These are phyloP conservation scores for Penicillium sp. DNA, from an alignment of 2,329 filamentous ascomycete species.

Conservation along the genomic window DNA sequence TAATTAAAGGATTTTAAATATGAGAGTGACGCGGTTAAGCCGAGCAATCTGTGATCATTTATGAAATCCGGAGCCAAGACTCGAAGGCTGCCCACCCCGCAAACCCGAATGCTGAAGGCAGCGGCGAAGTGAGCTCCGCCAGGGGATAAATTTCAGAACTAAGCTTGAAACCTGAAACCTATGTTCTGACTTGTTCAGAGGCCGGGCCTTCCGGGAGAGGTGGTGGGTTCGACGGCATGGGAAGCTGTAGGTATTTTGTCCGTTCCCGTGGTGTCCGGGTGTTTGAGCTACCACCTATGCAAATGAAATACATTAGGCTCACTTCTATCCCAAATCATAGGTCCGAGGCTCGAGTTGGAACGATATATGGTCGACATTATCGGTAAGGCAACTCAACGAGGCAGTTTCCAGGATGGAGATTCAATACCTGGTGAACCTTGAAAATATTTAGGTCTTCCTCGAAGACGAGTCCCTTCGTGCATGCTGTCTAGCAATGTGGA, in stretches of 20 bases:
- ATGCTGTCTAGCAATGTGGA: background rate
- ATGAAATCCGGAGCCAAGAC: background rate
- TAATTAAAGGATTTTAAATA: background rate
- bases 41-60: background rate
- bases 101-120: background rate
- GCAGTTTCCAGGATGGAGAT: too few species aligned
- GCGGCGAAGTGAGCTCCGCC: background rate
- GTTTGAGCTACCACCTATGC: too few species aligned
- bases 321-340: too few species aligned
- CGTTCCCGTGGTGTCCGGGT: too few species aligned
- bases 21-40: background rate
- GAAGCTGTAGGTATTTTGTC: too few species aligned
- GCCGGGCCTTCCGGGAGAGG: background rate
- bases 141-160: background rate
- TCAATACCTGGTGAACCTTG: background rate
- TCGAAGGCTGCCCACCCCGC: background rate
- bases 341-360: too few species aligned
- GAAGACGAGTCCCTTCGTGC: background rate
- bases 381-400: background rate
- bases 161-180: slow-evolving; percentile 4
- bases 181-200: background rate
- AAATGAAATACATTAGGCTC: too few species aligned
- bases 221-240: too few species aligned
- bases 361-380: too few species aligned
- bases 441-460: background rate